Evolutionary conservation across 1,284 basidiomycete species (phyloP), one percentile per base, ranked within the genome.

Genomic region (Cutaneotrichosporon dermatis): DNA sequence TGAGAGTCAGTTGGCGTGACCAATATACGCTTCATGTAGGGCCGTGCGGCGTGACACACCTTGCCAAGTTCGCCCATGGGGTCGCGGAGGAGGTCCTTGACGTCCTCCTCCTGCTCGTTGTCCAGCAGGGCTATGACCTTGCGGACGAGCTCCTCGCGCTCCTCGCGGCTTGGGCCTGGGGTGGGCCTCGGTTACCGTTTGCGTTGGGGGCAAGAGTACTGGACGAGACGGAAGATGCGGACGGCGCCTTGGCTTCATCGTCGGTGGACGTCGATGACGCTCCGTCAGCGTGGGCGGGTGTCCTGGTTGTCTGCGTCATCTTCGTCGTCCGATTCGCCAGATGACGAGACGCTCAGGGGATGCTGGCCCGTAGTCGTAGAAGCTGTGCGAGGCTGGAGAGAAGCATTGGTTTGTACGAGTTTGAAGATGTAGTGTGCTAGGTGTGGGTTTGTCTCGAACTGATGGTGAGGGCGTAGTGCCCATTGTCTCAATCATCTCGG

Each of bases 91-190:
- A 91, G 69, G 2, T 76, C 70, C 79, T 92, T 92, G 70, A 94
- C 83, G 57, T 86, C 85, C 61, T 94, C 92, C 76, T 93, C 91
- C 61, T 88, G 85, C 75, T 95, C 92, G 59, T 86, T 84, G 49
- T 84, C 84, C 49, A 95, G 83, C 52, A 90, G 78, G 4, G 80
- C 79, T 35, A 89, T 87, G 11, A 92, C 86, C 68, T 82, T 82
- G 68, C 82, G 83, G 16, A 92, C 83, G 9, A 92, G 77, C 42
- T 81, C 79, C 46, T 79, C 77, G 54, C 67, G 72, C 39, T 75
- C 74, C 36, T 66, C 60, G 9, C 63, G 57, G 36, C 52, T 63
- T 2, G 44, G 4, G 11, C 36, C 35, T 6, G 50, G 25, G 25
- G 25, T 25, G 25, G 25, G 25, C 25, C 25, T 25, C 25, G 25